phyloP scores from a whole-genome alignment of 148 eudicot species.

The Vaccinium darrowii region DNA sequence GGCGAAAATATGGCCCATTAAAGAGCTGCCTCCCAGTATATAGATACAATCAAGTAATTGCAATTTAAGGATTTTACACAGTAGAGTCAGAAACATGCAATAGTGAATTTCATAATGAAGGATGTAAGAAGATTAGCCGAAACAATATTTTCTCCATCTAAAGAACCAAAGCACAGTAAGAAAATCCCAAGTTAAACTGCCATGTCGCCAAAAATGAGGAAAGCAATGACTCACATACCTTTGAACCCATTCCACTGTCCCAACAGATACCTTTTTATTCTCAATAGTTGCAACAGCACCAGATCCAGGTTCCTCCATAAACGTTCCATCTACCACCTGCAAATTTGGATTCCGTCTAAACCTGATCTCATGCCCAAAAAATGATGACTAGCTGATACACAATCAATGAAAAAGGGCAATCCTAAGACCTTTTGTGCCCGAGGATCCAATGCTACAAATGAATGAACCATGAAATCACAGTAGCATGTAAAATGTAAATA shows the following conservation, averaged over 20 bases:
- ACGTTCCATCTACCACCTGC: slow-evolving; percentile 75
- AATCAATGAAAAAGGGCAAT: neutral
- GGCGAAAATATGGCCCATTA: neutral
- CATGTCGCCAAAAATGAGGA: slow-evolving; percentile 2
- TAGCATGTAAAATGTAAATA: neutral
- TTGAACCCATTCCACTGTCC: slow-evolving; percentile 88
- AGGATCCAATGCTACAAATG: neutral
- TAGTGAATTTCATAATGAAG: neutral
- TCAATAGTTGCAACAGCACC: slow-evolving; percentile 82
- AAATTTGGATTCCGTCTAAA: neutral
- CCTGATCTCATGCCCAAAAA: slow-evolving; percentile 13
- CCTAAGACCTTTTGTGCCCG: neutral
- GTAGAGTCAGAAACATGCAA: neutral
- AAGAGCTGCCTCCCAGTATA: neutral
- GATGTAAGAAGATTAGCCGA: neutral
- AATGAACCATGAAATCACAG: neutral
- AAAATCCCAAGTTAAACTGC: neutral
- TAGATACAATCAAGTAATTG: neutral
- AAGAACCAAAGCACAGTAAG: neutral
- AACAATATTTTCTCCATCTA: neutral
- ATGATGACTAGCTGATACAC: neutral
- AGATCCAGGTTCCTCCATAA: slow-evolving; percentile 94
- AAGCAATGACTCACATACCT: slow-evolving; percentile 33
- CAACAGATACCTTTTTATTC: slow-evolving; percentile 70
- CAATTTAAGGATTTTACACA: neutral